These are phyloP conservation scores for Amylostereum areolatum DNA, from an alignment of 1,284 basidiomycete genomes.

Conservation along the genomic window DNA sequence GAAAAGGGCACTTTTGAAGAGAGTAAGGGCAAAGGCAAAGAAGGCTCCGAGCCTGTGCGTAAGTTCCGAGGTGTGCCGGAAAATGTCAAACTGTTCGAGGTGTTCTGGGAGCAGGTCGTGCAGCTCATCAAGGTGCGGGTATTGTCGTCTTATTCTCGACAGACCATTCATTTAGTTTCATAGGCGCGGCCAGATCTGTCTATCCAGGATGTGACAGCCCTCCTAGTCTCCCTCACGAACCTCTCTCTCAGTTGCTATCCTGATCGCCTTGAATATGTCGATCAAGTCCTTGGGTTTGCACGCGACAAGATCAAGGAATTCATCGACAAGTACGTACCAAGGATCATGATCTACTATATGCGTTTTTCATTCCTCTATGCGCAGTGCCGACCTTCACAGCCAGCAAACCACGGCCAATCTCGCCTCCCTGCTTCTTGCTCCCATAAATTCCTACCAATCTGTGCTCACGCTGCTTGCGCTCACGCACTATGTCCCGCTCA, in stretches of 20 bases:
- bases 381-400: slow-evolving; percentile 80
- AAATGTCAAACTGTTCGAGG: slow-evolving; percentile 89
- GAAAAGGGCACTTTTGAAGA: slow-evolving; percentile 27
- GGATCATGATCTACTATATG: background rate
- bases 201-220: slow-evolving; percentile 91
- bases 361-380: slow-evolving; percentile 9
- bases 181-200: slow-evolving; percentile 92
- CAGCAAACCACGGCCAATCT: slow-evolving; percentile 84
- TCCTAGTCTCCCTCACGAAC: slow-evolving; percentile 90
- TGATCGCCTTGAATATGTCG: slow-evolving; percentile 90
- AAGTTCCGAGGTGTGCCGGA: slow-evolving; percentile 93
- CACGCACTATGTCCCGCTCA: slow-evolving; percentile 78
- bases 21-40: slow-evolving; percentile 49
- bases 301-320: slow-evolving; percentile 82
- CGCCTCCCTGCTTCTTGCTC: slow-evolving; percentile 83
- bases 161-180: slow-evolving; percentile 4
- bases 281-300: slow-evolving; percentile 87
- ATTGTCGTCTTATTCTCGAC: slow-evolving; percentile 1
- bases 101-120: slow-evolving; percentile 98
- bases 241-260: slow-evolving; percentile 93
- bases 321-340: slow-evolving; percentile 57
- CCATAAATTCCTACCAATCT: slow-evolving; percentile 91
- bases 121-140: slow-evolving; percentile 82
- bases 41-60: slow-evolving; percentile 35
- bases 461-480: slow-evolving; percentile 91